phyloP scores from a whole-genome alignment of 2,329 filamentous ascomycete species.

The Fusarium mangiferae region DNA sequence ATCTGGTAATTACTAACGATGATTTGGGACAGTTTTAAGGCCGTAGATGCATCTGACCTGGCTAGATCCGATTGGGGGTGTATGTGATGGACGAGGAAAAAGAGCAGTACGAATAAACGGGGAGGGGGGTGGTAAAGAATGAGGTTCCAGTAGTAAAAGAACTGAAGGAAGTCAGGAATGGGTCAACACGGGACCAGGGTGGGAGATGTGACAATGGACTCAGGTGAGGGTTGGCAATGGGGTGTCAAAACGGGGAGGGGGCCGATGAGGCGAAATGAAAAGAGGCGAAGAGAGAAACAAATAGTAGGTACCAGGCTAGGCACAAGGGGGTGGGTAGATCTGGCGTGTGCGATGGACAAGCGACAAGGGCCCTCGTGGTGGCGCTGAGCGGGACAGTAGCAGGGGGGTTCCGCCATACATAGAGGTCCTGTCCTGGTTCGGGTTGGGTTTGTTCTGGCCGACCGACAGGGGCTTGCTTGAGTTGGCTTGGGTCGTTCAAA shows the following conservation, averaged over 20 bases:
- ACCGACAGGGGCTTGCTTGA: conserved; percentile 26
- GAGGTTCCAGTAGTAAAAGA: conserved; percentile 36
- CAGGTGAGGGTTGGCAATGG: conserved; percentile 43
- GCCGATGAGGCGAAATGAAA: conserved; percentile 42
- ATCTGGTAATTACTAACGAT: conserved; percentile 50
- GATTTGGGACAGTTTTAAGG: conserved; percentile 51
- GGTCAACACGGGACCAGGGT: conserved; percentile 44
- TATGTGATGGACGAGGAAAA: conserved; percentile 34
- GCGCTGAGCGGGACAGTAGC: conserved; percentile 47
- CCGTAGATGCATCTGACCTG: conserved; percentile 52
- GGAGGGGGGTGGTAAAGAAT: conserved; percentile 34
- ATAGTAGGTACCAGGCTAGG: conserved; percentile 38
- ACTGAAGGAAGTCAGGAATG: conserved; percentile 43
- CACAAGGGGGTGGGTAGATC: conserved; percentile 47
- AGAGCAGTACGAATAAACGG: conserved; percentile 32
- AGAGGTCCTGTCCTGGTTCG: conserved; percentile 30
- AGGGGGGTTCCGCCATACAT: conserved; percentile 32
- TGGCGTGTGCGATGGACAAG: conserved; percentile 47
- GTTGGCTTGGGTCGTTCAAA: conserved; percentile 26
- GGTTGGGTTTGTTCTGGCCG: conserved; percentile 32
- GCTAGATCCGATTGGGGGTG: conserved; percentile 45
- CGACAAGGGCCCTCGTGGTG: conserved; percentile 49
- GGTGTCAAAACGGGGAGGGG: conserved; percentile 39
- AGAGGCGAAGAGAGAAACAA: conserved; percentile 37
- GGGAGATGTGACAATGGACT: conserved; percentile 43